Percentiles rank a stretch among this genome's conserved stretches.
phyloP scores from a whole-genome alignment of 2,329 filamentous ascomycete genomes.

The Iodosphaeria phyllophila region DNA sequence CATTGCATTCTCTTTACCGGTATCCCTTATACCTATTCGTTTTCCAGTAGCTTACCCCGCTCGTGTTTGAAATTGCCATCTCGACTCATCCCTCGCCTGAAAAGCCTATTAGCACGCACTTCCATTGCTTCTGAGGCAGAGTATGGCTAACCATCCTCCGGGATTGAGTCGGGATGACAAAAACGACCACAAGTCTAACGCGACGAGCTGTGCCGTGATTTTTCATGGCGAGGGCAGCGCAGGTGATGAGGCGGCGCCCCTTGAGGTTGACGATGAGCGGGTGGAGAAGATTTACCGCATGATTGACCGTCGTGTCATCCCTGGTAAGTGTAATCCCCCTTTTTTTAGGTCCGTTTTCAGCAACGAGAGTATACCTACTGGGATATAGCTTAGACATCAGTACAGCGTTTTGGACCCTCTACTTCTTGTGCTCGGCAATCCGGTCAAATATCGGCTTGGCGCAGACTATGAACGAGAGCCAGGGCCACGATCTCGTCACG shows the following conservation, averaged over 20 bases:
- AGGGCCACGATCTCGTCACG: conserved; percentile 56
- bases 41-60: too few relatives aligned
- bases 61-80: too few relatives aligned
- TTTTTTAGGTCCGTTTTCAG: too few relatives aligned
- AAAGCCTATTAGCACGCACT: conserved; percentile 29
- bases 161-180: conserved; percentile 12
- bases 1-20: too few relatives aligned
- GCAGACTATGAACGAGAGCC: conserved; percentile 72
- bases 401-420: conserved; percentile 68
- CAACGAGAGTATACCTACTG: neutral
- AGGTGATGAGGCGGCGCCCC: conserved; percentile 4
- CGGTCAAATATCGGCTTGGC: conserved; percentile 81
- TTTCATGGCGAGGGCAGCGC: conserved; percentile 4
- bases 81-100: conserved; percentile 13
- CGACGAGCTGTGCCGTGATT: conserved; percentile 5
- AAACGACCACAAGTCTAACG: conserved; percentile 10
- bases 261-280: conserved; percentile 24
- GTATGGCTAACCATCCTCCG: conserved; percentile 22
- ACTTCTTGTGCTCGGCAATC: conserved; percentile 84
- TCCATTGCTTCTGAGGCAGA: conserved; percentile 31
- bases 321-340: conserved; percentile 21
- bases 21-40: too few relatives aligned
- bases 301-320: conserved; percentile 40
- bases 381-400: conserved; percentile 1
- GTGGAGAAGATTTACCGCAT: conserved; percentile 38